Evolutionary conservation across 495 filamentous ascomycete genomes (phyloP).

Genomic region (Penicillium fimorum): DNA sequence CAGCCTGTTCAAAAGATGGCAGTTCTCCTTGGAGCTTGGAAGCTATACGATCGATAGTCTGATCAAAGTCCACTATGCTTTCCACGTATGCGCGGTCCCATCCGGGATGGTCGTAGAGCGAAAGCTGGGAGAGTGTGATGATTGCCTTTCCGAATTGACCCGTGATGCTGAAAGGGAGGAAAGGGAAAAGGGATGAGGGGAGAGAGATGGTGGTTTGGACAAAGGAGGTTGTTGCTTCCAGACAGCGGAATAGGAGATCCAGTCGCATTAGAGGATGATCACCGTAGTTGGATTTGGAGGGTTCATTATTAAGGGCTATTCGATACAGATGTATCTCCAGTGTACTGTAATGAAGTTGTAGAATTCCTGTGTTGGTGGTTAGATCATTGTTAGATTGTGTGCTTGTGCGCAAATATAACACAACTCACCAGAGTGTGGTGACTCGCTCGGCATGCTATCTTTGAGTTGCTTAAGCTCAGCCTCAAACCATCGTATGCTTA

Average conservation of each 20-base stretch:
- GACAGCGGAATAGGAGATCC: constrained; percentile 27
- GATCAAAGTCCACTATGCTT: constrained; percentile 17
- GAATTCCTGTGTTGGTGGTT: constrained; percentile 9
- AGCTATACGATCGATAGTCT: constrained; percentile 4
- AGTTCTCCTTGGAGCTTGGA: constrained; percentile 16
- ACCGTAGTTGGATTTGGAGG: constrained; percentile 14
- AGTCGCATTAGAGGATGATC: constrained; percentile 17
- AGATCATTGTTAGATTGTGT: neutral
- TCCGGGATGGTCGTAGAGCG: constrained; percentile 21
- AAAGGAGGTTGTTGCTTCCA: constrained; percentile 29
- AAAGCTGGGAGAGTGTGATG: constrained; percentile 31
- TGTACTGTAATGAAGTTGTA: constrained; percentile 23
- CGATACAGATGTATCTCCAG: constrained; percentile 27
- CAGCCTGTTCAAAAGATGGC: neutral
- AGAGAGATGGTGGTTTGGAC: constrained; percentile 29
- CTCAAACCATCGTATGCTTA: constrained; percentile 24
- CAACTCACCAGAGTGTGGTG: constrained; percentile 19
- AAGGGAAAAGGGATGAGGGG: constrained; percentile 14
- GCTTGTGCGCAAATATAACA: neutral
- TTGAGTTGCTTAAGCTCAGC: constrained; percentile 18
- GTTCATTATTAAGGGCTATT: constrained; percentile 18
- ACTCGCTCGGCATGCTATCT: constrained; percentile 13
- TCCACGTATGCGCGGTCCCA: constrained; percentile 26
- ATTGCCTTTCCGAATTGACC: constrained; percentile 26
- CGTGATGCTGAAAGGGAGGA: constrained; percentile 28